phyloP scores from a whole-genome alignment of 345 rosid species.

The Atalantia buxifolia region DNA sequence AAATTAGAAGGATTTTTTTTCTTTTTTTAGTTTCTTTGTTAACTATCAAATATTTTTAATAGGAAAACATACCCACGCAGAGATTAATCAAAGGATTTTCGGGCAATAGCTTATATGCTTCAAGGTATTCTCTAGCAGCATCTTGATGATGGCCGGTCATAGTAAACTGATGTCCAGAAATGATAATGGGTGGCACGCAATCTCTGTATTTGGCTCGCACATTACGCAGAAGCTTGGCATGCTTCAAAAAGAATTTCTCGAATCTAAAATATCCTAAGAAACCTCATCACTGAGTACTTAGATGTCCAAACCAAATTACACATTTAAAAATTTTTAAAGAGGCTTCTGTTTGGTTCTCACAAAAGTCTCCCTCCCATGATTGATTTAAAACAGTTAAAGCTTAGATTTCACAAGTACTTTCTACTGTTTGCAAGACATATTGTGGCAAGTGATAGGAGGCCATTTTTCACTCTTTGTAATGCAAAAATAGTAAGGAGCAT shows the following conservation, averaged over 20 bases:
- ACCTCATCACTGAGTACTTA: not conserved
- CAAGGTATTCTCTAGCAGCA: slow-evolving; percentile 4
- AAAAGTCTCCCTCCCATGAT: not conserved
- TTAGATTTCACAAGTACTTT: not conserved
- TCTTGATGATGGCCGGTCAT: slow-evolving; percentile 39
- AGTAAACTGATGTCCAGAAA: slow-evolving; percentile 43
- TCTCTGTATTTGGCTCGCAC: slow-evolving; percentile 32
- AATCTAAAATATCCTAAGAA: slow-evolving; percentile 24
- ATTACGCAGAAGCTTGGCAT: slow-evolving; percentile 33
- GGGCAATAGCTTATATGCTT: not conserved
- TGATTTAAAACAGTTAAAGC: not conserved
- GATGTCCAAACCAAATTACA: not conserved
- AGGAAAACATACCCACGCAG: not conserved
- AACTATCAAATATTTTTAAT: not conserved
- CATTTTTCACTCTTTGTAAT: not conserved
- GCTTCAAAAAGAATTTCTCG: slow-evolving; percentile 31
- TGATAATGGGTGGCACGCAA: slow-evolving; percentile 29
- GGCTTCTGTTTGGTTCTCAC: not conserved
- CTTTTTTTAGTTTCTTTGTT: too few species aligned
- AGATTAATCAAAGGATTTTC: slow-evolving; percentile 4
- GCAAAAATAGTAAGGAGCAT: not conserved
- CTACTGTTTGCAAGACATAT: too few species aligned
- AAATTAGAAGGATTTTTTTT: not conserved
- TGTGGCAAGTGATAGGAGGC: not conserved
- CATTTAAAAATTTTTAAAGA: too few species aligned